Evolutionary conservation across 2,329 filamentous ascomycete genomes (phyloP).

Genomic region (Xylariaceae sp.): DNA sequence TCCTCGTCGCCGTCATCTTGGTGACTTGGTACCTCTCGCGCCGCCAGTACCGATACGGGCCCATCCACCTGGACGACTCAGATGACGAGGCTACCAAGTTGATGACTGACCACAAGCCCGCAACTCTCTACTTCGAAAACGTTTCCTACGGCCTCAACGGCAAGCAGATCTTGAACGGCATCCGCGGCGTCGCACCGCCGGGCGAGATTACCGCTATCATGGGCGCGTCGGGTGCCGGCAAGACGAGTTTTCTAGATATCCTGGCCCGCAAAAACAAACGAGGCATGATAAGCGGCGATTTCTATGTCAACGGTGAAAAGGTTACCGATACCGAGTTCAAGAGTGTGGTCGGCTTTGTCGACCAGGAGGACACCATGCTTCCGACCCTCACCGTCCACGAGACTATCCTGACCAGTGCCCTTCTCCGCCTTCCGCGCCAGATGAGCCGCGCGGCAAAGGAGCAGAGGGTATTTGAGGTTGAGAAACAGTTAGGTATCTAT

Average conservation of each 20-base stretch:
- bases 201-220: constrained; percentile 97
- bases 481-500: constrained; percentile 89
- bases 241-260: constrained; percentile 95
- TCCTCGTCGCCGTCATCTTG: constrained; percentile 80
- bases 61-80: constrained; percentile 79
- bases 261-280: constrained; percentile 95
- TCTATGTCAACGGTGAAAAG: constrained; percentile 90
- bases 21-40: constrained; percentile 82
- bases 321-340: constrained; percentile 79
- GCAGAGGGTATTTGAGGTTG: constrained; percentile 84
- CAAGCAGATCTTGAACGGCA: constrained; percentile 71
- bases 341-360: constrained; percentile 90
- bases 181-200: constrained; percentile 81
- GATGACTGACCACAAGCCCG: constrained; percentile 86
- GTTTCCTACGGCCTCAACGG: constrained; percentile 82
- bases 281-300: constrained; percentile 68
- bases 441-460: constrained; percentile 88
- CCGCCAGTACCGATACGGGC: constrained; percentile 60
- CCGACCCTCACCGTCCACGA: constrained; percentile 95
- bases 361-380: constrained; percentile 96
- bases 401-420: constrained; percentile 88
- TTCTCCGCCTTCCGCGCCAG: constrained; percentile 82
- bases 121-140: constrained; percentile 79
- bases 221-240: constrained; percentile 94
- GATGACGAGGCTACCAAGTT: constrained; percentile 83